Percentiles rank a stretch among this genome's conserved stretches.
These are phyloP conservation scores for Picochlorum sp. DNA, from an alignment of 139 green algal species.

Conservation along the genomic window DNA sequence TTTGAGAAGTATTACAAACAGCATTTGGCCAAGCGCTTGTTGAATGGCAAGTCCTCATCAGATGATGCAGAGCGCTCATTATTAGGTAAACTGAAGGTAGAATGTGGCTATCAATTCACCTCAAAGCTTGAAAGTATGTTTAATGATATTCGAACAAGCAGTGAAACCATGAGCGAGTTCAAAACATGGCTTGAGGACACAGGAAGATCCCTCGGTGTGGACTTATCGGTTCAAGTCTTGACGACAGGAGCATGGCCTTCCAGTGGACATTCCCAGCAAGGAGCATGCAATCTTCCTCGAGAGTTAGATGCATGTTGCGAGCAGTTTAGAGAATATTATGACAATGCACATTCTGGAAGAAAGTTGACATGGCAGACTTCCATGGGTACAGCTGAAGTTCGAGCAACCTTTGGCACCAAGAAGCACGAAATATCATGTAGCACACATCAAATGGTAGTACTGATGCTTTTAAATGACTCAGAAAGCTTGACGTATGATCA, in stretches of 20 bases:
- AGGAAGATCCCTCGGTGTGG: conserved; percentile 37
- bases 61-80: conserved; percentile 74
- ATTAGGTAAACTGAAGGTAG: conserved; percentile 94
- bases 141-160: conserved; percentile 87
- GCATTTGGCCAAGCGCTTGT: conserved; percentile 90
- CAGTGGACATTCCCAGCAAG: not conserved
- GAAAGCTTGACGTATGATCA: conserved; percentile 54
- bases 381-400: conserved; percentile 90
- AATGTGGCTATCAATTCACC: conserved; percentile 98
- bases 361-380: conserved; percentile 91
- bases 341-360: conserved; percentile 42
- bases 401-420: conserved; percentile 48
- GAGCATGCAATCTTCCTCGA: conserved; percentile 69
- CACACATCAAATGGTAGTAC: conserved; percentile 84
- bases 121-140: conserved; percentile 98
- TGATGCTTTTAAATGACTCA: conserved; percentile 91
- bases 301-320: conserved; percentile 67
- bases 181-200: conserved; percentile 30
- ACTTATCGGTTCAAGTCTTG: conserved; percentile 82
- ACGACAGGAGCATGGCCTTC: conserved; percentile 90
- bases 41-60: conserved; percentile 39
- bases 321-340: conserved; percentile 79
- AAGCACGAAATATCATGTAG: conserved; percentile 84
- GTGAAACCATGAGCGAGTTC: conserved; percentile 80
- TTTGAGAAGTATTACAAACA: conserved; percentile 99